Base-by-base conservation (phyloP, 108 stramenopile species). In the Cyclostephanos tholiformis region DNA sequence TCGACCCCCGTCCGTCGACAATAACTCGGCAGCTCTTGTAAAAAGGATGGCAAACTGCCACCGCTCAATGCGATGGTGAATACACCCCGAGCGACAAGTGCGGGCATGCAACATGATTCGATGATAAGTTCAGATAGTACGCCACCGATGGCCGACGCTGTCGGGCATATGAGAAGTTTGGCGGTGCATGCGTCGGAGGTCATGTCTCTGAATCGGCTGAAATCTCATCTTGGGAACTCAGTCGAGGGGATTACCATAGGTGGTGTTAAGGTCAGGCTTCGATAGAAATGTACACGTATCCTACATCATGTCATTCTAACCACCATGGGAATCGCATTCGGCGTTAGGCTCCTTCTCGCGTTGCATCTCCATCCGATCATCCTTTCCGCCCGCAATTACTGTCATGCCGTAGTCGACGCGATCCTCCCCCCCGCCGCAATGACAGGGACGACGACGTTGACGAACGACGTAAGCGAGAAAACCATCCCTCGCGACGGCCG, bases 41-140 rank as follows among this genome's bases (percentile, higher is more conserved):
- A 72, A 35, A 96, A 80, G 19, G 82, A 69, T 22, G 96, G 96
- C 38, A 98, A 80, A 9, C 96, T 97, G 13, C 98, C 98, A 4
- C 98, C 98, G 39, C 95, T 96, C 12, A 98, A 65, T 9, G 96
- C 95, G 39, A 98, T 85, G 23, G 87, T 80, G 80, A 96, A 96
- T 52, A 49, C 56, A 50, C 79, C 79, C 30, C 85, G 84, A 30
- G 72, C 39, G 22, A 29, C 1, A 27, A 82, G 25, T 44, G 71
- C 77, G 41, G 65, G 50, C 52, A 72, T 64, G 41, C 41, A 41
- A 39, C 77, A 79, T 19, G 71, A 66, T 72, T 79, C 39, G 27
- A 72, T 27, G 46, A 79, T 68, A 25, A 61, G 71, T 22, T 59
- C 23, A 32, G 77, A 72, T 55, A 80, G 27, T 38, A 69, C 49